These are phyloP conservation scores for Chrysochromulina tobinii DNA, from an alignment of 78 protist species.

Conservation along the genomic window DNA sequence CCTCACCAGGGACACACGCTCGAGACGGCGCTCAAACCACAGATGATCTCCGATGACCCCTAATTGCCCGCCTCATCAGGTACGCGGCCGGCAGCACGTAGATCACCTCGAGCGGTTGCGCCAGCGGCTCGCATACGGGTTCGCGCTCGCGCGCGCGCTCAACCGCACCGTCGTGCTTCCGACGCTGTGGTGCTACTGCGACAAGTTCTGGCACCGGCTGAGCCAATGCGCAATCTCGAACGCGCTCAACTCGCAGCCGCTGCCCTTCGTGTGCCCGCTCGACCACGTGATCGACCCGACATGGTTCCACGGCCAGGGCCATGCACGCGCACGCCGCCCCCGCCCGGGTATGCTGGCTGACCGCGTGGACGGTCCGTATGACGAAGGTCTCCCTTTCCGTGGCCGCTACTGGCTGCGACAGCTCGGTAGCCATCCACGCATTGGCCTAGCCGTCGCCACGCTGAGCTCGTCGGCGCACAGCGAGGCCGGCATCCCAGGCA, in stretches of 20 bases:
- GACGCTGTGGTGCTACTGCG: constrained; percentile 7
- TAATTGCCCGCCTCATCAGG: not conserved
- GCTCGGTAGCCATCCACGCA: not conserved
- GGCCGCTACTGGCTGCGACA: not conserved
- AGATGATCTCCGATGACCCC: too few relatives aligned
- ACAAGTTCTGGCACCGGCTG: constrained; percentile 16
- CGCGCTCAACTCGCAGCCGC: not conserved
- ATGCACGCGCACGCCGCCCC: not conserved
- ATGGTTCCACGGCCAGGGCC: not conserved
- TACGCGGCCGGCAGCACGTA: not conserved
- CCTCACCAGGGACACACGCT: too few relatives aligned
- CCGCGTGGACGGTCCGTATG: not conserved
- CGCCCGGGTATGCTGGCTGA: not conserved
- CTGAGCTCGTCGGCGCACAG: too few relatives aligned
- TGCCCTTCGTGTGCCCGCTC: constrained; percentile 10
- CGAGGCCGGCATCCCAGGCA: too few relatives aligned
- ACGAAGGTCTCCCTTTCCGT: not conserved
- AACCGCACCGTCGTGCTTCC: constrained; percentile 9
- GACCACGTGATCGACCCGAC: constrained; percentile 10
- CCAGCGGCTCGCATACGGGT: not conserved
- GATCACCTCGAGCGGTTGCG: not conserved
- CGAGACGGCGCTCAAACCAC: too few relatives aligned
- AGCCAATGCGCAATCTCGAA: not conserved
- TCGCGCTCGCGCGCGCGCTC: constrained; percentile 4
- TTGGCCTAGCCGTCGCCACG: not conserved